phyloP scores from a whole-genome alignment of 805 yeast genomes.

The Spathaspora sp. region DNA sequence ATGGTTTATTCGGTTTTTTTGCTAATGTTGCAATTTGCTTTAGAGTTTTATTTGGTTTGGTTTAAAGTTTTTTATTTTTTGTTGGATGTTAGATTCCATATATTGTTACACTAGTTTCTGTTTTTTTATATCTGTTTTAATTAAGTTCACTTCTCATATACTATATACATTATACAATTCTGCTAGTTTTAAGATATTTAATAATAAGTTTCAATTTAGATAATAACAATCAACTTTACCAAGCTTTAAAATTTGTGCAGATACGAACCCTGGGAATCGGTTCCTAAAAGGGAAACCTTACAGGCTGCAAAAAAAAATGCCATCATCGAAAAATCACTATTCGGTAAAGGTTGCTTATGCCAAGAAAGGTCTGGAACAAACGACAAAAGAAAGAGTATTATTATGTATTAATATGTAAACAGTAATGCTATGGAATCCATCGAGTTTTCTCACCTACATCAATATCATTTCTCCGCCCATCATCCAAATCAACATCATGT shows the following conservation, averaged over 20 bases:
- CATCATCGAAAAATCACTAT: background rate
- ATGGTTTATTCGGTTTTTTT: background rate
- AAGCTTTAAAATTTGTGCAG: background rate
- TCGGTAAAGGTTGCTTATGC: background rate
- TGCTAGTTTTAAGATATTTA: background rate
- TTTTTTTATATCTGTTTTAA: background rate
- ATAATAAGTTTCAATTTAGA: background rate
- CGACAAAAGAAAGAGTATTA: background rate
- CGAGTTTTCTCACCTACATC: conserved; percentile 6
- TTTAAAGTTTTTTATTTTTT: background rate
- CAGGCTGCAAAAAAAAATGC: background rate
- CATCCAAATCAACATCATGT: conserved; percentile 46
- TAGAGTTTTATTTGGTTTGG: background rate
- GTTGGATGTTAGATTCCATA: background rate
- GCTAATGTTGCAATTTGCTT: background rate
- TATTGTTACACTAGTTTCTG: background rate
- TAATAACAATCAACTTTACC: background rate
- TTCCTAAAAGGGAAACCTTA: background rate
- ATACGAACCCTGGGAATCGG: background rate
- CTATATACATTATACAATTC: background rate
- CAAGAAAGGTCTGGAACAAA: background rate
- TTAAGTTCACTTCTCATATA: background rate
- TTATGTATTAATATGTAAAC: background rate
- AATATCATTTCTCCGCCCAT: conserved; percentile 45
- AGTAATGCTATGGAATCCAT: background rate